Base-by-base conservation (phyloP, 441 rosid genomes). In the Croton laevigatus region DNA sequence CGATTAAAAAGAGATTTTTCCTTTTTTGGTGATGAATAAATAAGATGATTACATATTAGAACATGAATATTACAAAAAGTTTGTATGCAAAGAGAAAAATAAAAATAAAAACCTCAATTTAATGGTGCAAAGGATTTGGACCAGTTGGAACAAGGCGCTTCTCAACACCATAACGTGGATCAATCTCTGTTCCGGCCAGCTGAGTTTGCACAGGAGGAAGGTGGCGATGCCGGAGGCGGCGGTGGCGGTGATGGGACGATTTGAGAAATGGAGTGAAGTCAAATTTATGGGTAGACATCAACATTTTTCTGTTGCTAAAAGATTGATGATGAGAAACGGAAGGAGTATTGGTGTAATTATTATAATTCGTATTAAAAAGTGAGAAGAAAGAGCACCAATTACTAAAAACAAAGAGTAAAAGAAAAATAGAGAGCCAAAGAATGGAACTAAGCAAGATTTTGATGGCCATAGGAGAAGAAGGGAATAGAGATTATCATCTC, bases 111-210 rank as follows among this genome's bases (percentile, higher is more conserved):
- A 17, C 75, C 68, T 89, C 80, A 88, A 70, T 92, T 38, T n/a
- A 52, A 52, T 52, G 94, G 82, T 92, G 97, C 84, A 90, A 73
- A 2, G 97, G 97, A 78, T 92, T 92, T 54, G 97, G 97, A 74
- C 97, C 96, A 44, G 86, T 79, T 45, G 97, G 97, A 58, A 90
- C 89, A 37, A 85, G 86, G 52, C 94, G 84, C 60, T 90, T 84
- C 20, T 88, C 87, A 3, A 9, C 82, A 5, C 88, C 89, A 36
- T 75, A 88, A 38, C 75, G 79, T 0, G 78, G 87, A 71, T 91
- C 91, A 14, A 78, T 71, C 59, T 80, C 80, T 6, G 42, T 44
- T 60, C 77, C 72, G 36, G 77, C 27, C 6, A 82, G 75, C 48
- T 70, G 59, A 4, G 73, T 60, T 8, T 40, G 67, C 34, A 52